phyloP scores from a whole-genome alignment of 2,329 filamentous ascomycete genomes.

The Ophiostoma montium region DNA sequence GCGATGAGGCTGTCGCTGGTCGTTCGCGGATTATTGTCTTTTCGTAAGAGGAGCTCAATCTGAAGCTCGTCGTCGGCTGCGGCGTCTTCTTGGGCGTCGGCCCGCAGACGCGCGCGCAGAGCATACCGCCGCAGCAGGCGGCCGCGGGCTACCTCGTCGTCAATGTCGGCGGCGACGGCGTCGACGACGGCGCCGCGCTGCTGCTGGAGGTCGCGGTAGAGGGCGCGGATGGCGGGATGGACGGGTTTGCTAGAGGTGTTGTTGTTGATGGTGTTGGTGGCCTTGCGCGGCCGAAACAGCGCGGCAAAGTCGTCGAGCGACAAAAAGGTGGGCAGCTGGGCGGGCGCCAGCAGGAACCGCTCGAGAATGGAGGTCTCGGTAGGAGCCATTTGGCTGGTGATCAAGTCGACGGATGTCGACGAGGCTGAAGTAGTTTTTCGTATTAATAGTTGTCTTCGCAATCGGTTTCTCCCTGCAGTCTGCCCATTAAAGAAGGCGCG shows the following conservation, averaged over 20 bases:
- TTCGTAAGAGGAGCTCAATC: conserved; percentile 39
- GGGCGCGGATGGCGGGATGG: conserved; percentile 43
- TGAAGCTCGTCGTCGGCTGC: conserved; percentile 53
- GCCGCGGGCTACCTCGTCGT: conserved; percentile 46
- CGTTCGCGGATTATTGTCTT: background rate
- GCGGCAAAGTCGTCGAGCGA: conserved; percentile 62
- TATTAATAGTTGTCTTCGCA: background rate
- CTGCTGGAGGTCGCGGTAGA: conserved; percentile 70
- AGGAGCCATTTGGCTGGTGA: background rate
- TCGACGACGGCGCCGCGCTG: conserved; percentile 58
- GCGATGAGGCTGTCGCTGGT: background rate
- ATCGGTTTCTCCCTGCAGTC: background rate
- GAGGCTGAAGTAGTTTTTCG: background rate
- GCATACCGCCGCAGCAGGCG: conserved; percentile 44
- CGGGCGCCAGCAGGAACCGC: conserved; percentile 65
- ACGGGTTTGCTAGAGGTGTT: background rate
- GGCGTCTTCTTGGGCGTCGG: conserved; percentile 35
- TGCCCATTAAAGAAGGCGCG: conserved; percentile 3
- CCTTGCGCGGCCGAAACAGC: conserved; percentile 42
- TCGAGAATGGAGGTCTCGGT: conserved; percentile 56
- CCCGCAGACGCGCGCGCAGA: conserved; percentile 35
- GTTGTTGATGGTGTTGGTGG: background rate
- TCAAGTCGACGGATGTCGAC: background rate
- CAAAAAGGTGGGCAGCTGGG: conserved; percentile 58
- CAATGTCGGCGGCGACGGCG: conserved; percentile 49